Evolutionary conservation across 2,329 filamentous ascomycete genomes (phyloP).

Genomic region (Hypoxylon sp.): DNA sequence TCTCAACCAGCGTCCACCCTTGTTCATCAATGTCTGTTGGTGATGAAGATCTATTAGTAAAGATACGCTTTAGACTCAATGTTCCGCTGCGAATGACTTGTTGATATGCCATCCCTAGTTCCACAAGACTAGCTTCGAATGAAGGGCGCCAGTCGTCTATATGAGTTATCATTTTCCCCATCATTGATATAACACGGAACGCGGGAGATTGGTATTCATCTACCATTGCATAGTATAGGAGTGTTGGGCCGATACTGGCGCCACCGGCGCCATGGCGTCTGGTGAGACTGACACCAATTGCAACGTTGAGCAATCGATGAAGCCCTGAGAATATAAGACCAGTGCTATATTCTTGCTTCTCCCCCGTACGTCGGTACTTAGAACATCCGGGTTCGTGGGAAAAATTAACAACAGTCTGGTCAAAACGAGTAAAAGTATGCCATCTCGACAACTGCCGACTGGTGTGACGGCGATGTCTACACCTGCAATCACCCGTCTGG

Average conservation of each 20-base stretch:
- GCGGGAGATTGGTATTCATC: neutral
- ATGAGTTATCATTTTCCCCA: too few species aligned
- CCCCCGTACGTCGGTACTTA: neutral
- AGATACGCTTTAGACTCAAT: neutral
- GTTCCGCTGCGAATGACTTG: neutral
- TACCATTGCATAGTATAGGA: slow-evolving; percentile 18
- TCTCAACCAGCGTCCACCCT: neutral
- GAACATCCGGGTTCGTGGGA: slow-evolving; percentile 15
- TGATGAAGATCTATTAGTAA: neutral
- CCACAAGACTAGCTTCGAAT: too few species aligned
- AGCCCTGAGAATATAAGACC: slow-evolving; percentile 9
- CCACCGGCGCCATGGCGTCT: slow-evolving; percentile 20
- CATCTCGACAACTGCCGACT: neutral
- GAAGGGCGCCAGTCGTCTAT: too few species aligned
- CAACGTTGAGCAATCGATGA: slow-evolving; percentile 12
- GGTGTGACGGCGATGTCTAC: neutral
- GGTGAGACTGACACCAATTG: slow-evolving; percentile 15
- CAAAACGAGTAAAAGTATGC: slow-evolving; percentile 1
- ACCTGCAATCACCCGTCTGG: neutral
- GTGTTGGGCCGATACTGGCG: slow-evolving; percentile 12
- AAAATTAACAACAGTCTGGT: slow-evolving; percentile 1
- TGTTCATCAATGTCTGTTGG: neutral
- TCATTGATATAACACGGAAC: neutral
- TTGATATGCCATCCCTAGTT: too few species aligned
- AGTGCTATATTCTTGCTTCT: neutral